Percentiles rank a stretch among this genome's conserved stretches.
Evolutionary conservation across 192 early-diverging fungal species (phyloP).

Genomic region (Globomyces pollinis-pini): DNA sequence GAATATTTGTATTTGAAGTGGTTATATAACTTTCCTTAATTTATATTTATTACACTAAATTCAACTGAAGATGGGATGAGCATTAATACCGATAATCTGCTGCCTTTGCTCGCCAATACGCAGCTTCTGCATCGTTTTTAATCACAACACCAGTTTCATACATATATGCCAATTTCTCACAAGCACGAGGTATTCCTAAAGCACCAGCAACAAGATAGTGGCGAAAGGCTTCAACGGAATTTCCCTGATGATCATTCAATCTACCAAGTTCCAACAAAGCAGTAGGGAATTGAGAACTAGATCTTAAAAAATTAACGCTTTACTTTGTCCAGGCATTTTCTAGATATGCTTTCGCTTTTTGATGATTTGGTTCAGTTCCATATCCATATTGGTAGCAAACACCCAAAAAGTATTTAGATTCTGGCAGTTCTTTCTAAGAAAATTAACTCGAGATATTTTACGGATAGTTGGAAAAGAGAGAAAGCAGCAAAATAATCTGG

Average conservation of each 20-base stretch:
- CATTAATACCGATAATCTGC: no score
- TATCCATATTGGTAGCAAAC: background rate
- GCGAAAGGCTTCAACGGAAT: background rate
- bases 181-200: background rate
- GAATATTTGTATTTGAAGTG: no score
- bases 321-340: background rate
- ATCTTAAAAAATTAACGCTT: no score
- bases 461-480: background rate
- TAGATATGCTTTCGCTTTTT: background rate
- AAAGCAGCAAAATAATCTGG: background rate
- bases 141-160: background rate
- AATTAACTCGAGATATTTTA: background rate
- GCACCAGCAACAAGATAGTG: background rate
- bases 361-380: background rate
- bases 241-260: background rate
- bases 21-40: no score
- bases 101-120: background rate
- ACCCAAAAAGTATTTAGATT: background rate
- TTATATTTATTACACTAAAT: no score
- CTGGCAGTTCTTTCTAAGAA: background rate
- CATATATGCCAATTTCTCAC: background rate
- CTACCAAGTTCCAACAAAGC: background rate
- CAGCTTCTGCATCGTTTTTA: background rate
- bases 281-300: background rate
- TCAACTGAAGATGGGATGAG: no score